Evolutionary conservation across 2,329 filamentous ascomycete genomes (phyloP).

Genomic region (Claviceps arundinis): DNA sequence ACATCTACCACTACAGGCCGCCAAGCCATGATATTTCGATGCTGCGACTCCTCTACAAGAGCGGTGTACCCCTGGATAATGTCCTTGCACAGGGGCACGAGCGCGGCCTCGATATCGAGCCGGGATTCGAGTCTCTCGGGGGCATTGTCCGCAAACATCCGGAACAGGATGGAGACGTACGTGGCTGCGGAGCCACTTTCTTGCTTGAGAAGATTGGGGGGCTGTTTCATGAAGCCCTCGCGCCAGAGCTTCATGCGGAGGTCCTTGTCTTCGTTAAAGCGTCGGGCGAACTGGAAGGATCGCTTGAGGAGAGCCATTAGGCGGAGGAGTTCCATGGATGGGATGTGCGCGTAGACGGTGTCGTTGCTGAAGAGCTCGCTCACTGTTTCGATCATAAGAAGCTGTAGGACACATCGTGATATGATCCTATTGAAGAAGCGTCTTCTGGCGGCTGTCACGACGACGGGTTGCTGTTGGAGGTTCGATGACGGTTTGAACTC

Average conservation of each 20-base stretch:
- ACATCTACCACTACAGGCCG: slow-evolving; percentile 94
- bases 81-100: slow-evolving; percentile 90
- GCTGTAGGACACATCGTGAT: slow-evolving; percentile 89
- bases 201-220: slow-evolving; percentile 93
- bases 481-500: slow-evolving; percentile 72
- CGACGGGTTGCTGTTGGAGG: slow-evolving; percentile 75
- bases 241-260: slow-evolving; percentile 87
- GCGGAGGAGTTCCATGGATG: slow-evolving; percentile 74
- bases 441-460: slow-evolving; percentile 82
- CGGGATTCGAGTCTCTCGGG: slow-evolving; percentile 70
- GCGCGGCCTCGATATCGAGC: slow-evolving; percentile 73
- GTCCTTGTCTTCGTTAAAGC: slow-evolving; percentile 96
- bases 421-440: slow-evolving; percentile 99
- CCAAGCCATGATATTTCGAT: slow-evolving; percentile 95
- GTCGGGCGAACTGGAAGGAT: slow-evolving; percentile 89
- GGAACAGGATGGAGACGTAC: slow-evolving; percentile 88
- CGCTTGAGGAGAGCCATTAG: slow-evolving; percentile 93
- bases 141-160: slow-evolving; percentile 89
- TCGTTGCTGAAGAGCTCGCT: slow-evolving; percentile 98
- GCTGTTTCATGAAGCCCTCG: slow-evolving; percentile 99
- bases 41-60: slow-evolving; percentile 91
- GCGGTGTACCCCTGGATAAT: slow-evolving; percentile 76
- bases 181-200: slow-evolving; percentile 86
- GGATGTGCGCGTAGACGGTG: slow-evolving; percentile 84
- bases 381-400: slow-evolving; percentile 98